phyloP scores from a whole-genome alignment of 768 basidiomycete species.

The Xerocomellus amylosporus region DNA sequence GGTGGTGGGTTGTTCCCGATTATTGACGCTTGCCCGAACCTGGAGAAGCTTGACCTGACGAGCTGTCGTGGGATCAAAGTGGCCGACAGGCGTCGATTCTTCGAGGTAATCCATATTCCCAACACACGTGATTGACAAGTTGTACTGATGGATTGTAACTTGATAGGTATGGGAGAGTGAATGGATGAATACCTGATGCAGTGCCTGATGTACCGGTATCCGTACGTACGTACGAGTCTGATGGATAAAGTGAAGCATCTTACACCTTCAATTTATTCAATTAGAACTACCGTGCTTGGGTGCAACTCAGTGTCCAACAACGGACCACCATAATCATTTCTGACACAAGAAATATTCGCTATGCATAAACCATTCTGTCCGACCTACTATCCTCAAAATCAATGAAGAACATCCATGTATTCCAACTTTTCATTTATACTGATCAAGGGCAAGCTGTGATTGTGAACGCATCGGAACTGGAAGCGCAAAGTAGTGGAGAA shows the following conservation, averaged over 20 bases:
- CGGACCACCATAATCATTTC: neutral
- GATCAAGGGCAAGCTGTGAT: neutral
- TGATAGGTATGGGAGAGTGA: slow-evolving; percentile 28
- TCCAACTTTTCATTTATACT: no score
- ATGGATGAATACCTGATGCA: slow-evolving; percentile 2
- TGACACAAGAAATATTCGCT: neutral
- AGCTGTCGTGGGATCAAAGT: slow-evolving; percentile 63
- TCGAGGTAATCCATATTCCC: slow-evolving; percentile 42
- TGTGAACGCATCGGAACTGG: neutral
- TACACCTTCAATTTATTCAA: neutral
- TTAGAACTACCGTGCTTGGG: neutral
- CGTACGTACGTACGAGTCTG: no score
- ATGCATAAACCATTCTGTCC: neutral
- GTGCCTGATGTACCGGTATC: neutral
- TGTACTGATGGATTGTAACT: neutral
- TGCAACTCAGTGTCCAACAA: no score
- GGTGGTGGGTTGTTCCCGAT: slow-evolving; percentile 54
- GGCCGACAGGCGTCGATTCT: slow-evolving; percentile 60
- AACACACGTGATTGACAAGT: slow-evolving; percentile 8
- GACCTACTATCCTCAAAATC: no score
- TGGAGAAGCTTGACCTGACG: slow-evolving; percentile 59
- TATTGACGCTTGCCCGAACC: slow-evolving; percentile 52
- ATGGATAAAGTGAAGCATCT: neutral
- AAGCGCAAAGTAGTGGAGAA: neutral
- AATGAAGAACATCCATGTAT: no score